Conservation (phyloP, 2,329 filamentous ascomycete genomes). For the Aureobasidium sp. region DNA sequence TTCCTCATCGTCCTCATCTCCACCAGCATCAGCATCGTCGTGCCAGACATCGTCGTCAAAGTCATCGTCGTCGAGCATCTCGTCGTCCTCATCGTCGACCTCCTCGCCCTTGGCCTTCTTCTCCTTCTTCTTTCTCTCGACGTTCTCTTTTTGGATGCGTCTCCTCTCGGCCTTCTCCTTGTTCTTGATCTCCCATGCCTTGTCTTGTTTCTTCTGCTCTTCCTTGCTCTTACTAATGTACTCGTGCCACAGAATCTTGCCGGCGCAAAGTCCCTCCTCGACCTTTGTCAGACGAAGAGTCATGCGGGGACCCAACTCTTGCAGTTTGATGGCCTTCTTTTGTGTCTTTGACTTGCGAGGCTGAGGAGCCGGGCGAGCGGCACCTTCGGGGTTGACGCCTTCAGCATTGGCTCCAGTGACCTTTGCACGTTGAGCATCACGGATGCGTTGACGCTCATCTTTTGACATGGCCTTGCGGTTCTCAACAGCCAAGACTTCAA, state of each 20-base stretch:
- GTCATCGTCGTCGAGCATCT: slow-evolving; percentile 33
- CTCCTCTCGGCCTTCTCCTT: slow-evolving; percentile 76
- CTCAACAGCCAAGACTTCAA: slow-evolving; percentile 63
- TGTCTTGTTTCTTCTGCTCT: slow-evolving; percentile 71
- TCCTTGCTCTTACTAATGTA: slow-evolving; percentile 76
- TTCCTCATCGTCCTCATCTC: slow-evolving; percentile 34
- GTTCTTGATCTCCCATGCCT: slow-evolving; percentile 68
- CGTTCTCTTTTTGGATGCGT: slow-evolving; percentile 78
- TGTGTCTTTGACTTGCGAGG: slow-evolving; percentile 49
- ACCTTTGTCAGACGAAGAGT: slow-evolving; percentile 86
- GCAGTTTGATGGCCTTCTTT: slow-evolving; percentile 79
- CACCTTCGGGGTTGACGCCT: slow-evolving; percentile 18
- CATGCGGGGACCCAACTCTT: slow-evolving; percentile 88
- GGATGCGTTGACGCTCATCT: slow-evolving; percentile 40
- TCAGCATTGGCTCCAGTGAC: slow-evolving; percentile 14
- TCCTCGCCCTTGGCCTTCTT: slow-evolving; percentile 38
- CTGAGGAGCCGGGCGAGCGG: slow-evolving; percentile 30
- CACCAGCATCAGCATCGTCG: slow-evolving; percentile 43
- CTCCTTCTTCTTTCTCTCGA: slow-evolving; percentile 73
- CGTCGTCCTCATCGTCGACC: slow-evolving; percentile 32
- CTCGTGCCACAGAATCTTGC: slow-evolving; percentile 96
- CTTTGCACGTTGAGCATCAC: slow-evolving; percentile 15
- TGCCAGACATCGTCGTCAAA: slow-evolving; percentile 44
- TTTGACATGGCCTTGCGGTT: slow-evolving; percentile 55
- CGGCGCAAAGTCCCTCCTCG: slow-evolving; percentile 83